These are phyloP conservation scores for Rhynchospora tenuis DNA, from an alignment of 176 grass and related monocot genomes.

Conservation along the genomic window DNA sequence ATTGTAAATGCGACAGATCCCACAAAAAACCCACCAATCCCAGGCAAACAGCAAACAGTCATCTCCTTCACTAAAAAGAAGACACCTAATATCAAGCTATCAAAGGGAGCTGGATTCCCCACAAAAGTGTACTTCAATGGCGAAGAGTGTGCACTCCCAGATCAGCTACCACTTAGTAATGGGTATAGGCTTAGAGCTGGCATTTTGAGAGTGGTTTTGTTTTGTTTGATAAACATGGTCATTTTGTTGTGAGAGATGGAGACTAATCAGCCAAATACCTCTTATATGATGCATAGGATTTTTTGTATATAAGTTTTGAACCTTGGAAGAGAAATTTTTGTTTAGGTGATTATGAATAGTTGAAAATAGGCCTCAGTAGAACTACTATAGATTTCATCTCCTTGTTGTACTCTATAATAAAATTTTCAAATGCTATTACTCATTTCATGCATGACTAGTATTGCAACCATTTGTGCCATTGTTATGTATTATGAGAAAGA, in stretches of 20 bases:
- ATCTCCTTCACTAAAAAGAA: slow-evolving; percentile 65
- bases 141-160: slow-evolving; percentile 75
- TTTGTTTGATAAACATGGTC: not conserved
- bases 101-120: slow-evolving; percentile 59
- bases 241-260: slow-evolving; percentile 1
- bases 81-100: slow-evolving; percentile 41
- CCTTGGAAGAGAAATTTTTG: not conserved
- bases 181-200: not conserved
- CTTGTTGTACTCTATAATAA: not conserved
- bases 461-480: not conserved
- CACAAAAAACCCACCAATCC: slow-evolving; percentile 21
- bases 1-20: slow-evolving; percentile 43
- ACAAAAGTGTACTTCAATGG: slow-evolving; percentile 74
- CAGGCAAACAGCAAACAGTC: slow-evolving; percentile 83
- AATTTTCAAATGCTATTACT: not conserved
- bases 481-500: too few species aligned
- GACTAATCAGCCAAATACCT: not conserved
- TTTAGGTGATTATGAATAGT: not conserved
- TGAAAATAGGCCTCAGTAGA: not conserved
- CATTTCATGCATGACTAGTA: not conserved
- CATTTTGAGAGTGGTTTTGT: slow-evolving; percentile 14
- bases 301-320: slow-evolving; percentile 9
- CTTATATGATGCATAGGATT: not conserved
- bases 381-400: not conserved
- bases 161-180: slow-evolving; percentile 34